A percentile compares a stretch with the other conserved stretches of the same genome.
Conservation (phyloP, 2,329 filamentous ascomycete genomes). For the Sclerotinia glacialis region DNA sequence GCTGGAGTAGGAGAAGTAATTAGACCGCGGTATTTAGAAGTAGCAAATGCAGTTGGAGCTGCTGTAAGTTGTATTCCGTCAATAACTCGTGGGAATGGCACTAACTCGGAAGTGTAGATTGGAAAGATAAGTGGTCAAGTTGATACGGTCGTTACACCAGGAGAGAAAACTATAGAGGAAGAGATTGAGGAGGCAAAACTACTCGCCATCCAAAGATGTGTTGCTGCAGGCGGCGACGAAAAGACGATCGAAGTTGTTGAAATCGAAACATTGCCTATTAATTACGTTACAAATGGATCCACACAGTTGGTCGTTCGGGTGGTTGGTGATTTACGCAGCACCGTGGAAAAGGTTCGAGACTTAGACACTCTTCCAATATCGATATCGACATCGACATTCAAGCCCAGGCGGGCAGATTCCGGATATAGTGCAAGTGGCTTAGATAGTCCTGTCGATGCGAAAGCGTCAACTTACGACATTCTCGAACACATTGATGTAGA, state of each 20-base stretch:
- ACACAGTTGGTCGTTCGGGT: slow-evolving; percentile 35
- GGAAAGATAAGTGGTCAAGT: slow-evolving; percentile 36
- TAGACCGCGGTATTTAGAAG: slow-evolving; percentile 51
- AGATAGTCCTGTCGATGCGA: slow-evolving; percentile 21
- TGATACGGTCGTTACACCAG: slow-evolving; percentile 35
- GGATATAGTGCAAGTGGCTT: slow-evolving; percentile 12
- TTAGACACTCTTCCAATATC: slow-evolving; percentile 5
- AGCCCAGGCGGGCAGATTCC: slow-evolving; percentile 9
- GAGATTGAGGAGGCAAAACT: slow-evolving; percentile 33
- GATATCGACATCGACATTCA: slow-evolving; percentile 4
- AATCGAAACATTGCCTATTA: slow-evolving; percentile 36
- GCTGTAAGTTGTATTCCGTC: slow-evolving; percentile 45
- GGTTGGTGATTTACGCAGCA: slow-evolving; percentile 34
- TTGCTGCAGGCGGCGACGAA: slow-evolving; percentile 35
- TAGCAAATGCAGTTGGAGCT: slow-evolving; percentile 60
- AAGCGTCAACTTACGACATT: slow-evolving; percentile 34
- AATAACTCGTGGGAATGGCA: neutral
- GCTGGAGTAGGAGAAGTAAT: slow-evolving; percentile 51
- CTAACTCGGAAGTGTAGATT: slow-evolving; percentile 29
- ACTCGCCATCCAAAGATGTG: slow-evolving; percentile 32
- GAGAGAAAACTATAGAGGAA: slow-evolving; percentile 29
- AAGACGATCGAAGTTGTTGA: slow-evolving; percentile 36
- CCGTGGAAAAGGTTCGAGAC: slow-evolving; percentile 25
- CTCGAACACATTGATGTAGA: slow-evolving; percentile 30
- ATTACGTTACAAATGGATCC: slow-evolving; percentile 37